Evolutionary conservation across 139 green algal species (phyloP), one percentile per base, ranked within the genome.

Genomic region (Parachlorella kessleri): DNA sequence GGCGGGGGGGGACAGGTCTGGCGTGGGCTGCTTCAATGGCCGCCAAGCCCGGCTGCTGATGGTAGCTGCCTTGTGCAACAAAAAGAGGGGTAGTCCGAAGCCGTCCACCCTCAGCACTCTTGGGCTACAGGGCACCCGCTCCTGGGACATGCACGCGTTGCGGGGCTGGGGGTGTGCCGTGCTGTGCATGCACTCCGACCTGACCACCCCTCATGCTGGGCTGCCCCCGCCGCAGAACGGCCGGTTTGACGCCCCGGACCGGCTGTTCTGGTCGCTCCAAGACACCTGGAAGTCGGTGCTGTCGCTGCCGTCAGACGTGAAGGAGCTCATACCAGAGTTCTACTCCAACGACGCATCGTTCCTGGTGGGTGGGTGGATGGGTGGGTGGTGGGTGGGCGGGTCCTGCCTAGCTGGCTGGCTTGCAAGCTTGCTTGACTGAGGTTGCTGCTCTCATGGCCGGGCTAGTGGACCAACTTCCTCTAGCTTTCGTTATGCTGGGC

Each of bases 271-370:
- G 70, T 90, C 81, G 28, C 53, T 95, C 4, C 39, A 67, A 38
- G 82, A 90, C 55, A 79, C 88, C 26, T 95, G 89, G 89, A 75
- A 86, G 26, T 81, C 73, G 30, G 91, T 90, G 36, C 79, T 82
- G 18, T 87, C 36, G 40, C 81, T 83, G 53, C 78, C 81, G 30
- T 77, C 73, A 0, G 92, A 96, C 66, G 89, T 96, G 4, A 95
- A 95, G 77, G 92, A 96, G 89, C 87, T 96, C 39, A 92, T 90
- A 28, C 92, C 92, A 7, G 92, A 96, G 79, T 94, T 95, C 76
- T 96, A 90, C 84, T 77, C 80, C n/a, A 72, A 71, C 18, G 83
- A 88, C 53, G 63, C 72, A 24, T 42, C 66, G 70, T 98, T 96
- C 84, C 88, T 98, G 41, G 69, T 82, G 67, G 28, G 63, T 63